Evolutionary conservation across 2,329 filamentous ascomycete species (phyloP).

Genomic region (Arachnomyces sp.): DNA sequence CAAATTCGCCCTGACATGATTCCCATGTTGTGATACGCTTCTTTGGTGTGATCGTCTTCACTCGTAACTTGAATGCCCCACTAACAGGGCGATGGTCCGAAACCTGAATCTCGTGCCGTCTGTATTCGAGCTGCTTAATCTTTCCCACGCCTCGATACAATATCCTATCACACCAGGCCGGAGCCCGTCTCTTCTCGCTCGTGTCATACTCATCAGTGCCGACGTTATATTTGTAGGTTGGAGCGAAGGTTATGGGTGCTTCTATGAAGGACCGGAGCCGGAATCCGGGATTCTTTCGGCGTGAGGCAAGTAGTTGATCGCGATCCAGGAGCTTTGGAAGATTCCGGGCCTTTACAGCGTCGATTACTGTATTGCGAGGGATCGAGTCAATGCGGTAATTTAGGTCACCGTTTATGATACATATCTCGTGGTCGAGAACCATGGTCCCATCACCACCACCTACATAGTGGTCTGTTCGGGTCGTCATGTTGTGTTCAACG

Average conservation of each 20-base stretch:
- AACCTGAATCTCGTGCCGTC: slow-evolving; percentile 77
- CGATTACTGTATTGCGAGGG: slow-evolving; percentile 85
- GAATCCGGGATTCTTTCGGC: slow-evolving; percentile 83
- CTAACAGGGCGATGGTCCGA: slow-evolving; percentile 93
- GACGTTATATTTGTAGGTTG: slow-evolving; percentile 98
- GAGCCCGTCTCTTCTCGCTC: slow-evolving; percentile 86
- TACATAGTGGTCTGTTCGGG: slow-evolving; percentile 69
- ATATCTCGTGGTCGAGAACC: slow-evolving; percentile 97
- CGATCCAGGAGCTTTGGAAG: slow-evolving; percentile 80
- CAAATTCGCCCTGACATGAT: slow-evolving; percentile 66
- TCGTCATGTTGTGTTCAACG: slow-evolving; percentile 57
- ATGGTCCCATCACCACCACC: slow-evolving; percentile 92
- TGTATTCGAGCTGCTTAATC: slow-evolving; percentile 82
- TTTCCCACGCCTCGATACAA: slow-evolving; percentile 76
- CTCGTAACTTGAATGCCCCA: slow-evolving; percentile 69
- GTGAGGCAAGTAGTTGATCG: slow-evolving; percentile 84
- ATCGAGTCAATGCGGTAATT: slow-evolving; percentile 99
- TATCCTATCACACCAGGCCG: slow-evolving; percentile 93
- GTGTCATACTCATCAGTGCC: slow-evolving; percentile 90
- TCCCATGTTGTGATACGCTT: slow-evolving; percentile 62
- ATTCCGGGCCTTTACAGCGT: slow-evolving; percentile 73
- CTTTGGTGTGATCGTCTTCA: slow-evolving; percentile 71
- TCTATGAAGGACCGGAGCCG: slow-evolving; percentile 85
- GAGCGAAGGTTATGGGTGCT: slow-evolving; percentile 80
- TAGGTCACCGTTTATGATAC: slow-evolving; percentile 87